Evolutionary conservation across 75 land plant genomes (phyloP).

Genomic region (Picea sitchensis): DNA sequence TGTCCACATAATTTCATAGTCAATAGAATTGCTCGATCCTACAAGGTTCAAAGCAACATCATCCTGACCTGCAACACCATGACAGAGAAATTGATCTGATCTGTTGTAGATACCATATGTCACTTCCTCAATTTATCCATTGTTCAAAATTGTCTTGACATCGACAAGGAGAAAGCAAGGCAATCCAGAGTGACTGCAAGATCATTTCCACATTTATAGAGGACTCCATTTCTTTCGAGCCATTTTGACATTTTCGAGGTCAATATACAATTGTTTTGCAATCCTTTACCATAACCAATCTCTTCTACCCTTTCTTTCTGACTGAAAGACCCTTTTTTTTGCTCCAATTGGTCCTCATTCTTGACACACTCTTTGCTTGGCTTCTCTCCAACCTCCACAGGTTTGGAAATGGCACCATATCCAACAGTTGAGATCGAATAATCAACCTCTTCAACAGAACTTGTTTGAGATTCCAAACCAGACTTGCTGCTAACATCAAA

Average conservation of each 20-base stretch:
- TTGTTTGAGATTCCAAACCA: constrained; percentile 4
- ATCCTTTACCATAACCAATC: background rate
- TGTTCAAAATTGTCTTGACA: too few relatives aligned
- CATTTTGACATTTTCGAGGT: constrained; percentile 11
- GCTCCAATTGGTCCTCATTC: background rate
- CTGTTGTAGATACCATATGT: too few relatives aligned
- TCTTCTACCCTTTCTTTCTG: background rate
- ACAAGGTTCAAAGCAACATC: too few relatives aligned
- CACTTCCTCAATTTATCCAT: too few relatives aligned
- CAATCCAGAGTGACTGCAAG: background rate
- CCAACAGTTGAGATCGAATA: background rate
- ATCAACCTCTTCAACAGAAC: background rate
- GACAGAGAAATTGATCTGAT: too few relatives aligned
- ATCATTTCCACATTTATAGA: background rate
- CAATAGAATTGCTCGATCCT: too few relatives aligned
- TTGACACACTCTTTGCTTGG: background rate
- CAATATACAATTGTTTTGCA: background rate
- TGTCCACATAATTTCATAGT: too few relatives aligned
- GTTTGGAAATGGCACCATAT: background rate
- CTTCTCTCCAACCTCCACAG: background rate
- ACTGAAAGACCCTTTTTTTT: background rate
- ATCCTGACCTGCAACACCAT: too few relatives aligned
- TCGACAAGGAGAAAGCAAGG: background rate
- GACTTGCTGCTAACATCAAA: constrained; percentile 8
- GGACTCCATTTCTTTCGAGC: constrained; percentile 26